A percentile compares a stretch with the other conserved stretches of the same genome.
These are phyloP conservation scores for Corchorus olitorius DNA, from an alignment of 345 rosid species.

Conservation along the genomic window DNA sequence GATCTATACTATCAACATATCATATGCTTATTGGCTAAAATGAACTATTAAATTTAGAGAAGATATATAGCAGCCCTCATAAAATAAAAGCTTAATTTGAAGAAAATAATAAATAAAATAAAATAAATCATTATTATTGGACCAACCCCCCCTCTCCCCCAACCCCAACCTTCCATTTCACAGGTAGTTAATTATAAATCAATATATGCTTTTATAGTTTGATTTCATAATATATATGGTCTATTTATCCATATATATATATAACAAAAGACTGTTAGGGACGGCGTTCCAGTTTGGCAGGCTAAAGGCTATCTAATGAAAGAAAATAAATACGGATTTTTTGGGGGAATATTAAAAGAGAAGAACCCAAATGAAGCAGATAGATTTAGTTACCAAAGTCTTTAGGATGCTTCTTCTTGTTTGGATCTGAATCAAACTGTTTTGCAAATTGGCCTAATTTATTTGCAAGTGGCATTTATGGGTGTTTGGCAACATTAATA, in stretches of 20 bases:
- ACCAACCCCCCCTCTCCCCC: too few relatives aligned
- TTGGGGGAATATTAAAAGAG: background rate
- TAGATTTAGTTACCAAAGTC: background rate
- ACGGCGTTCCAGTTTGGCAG: conserved; percentile 13
- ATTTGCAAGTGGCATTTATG: conserved; percentile 3
- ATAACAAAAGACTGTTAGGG: background rate
- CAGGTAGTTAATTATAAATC: too few relatives aligned
- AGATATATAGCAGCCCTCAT: background rate
- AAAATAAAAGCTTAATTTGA: background rate
- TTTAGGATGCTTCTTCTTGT: background rate
- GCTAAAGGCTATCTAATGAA: background rate
- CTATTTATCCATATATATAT: too few relatives aligned
- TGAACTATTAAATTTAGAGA: background rate
- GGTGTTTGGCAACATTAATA: background rate
- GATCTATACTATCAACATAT: background rate
- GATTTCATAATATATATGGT: background rate
- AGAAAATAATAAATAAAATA: too few relatives aligned
- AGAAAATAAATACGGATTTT: background rate
- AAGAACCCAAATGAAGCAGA: background rate
- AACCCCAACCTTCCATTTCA: too few relatives aligned
- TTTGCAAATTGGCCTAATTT: conserved; percentile 7
- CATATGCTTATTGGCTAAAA: background rate
- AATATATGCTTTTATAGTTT: background rate
- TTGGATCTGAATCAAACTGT: background rate
- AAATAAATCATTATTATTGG: background rate